phyloP scores from a whole-genome alignment of 2,329 filamentous ascomycete genomes.

The Balansia obtecta region DNA sequence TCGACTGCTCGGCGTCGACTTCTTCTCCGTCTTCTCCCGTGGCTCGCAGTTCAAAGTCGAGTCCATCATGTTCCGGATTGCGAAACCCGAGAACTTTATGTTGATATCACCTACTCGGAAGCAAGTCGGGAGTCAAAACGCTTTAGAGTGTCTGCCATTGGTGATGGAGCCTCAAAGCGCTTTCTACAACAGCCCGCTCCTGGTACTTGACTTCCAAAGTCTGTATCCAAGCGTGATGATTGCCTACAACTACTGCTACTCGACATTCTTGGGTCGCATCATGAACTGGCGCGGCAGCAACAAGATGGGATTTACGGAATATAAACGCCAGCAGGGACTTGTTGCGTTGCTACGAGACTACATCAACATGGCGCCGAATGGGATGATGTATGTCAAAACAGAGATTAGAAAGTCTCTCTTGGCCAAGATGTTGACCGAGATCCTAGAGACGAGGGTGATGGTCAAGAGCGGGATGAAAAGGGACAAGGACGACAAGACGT shows the following conservation, averaged over 20 bases:
- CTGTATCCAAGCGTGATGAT: slow-evolving; percentile 98
- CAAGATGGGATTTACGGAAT: slow-evolving; percentile 92
- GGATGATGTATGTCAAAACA: slow-evolving; percentile 86
- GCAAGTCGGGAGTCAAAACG: slow-evolving; percentile 89
- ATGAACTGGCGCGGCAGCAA: slow-evolving; percentile 78
- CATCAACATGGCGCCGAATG: slow-evolving; percentile 88
- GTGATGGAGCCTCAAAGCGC: slow-evolving; percentile 97
- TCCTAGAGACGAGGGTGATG: slow-evolving; percentile 93
- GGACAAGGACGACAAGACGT: slow-evolving; percentile 73
- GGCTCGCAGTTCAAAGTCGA: slow-evolving; percentile 98
- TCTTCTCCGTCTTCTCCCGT: slow-evolving; percentile 88
- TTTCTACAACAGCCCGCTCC: slow-evolving; percentile 79
- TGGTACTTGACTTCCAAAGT: slow-evolving; percentile 93
- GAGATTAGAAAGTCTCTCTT: slow-evolving; percentile 80
- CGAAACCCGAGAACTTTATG: slow-evolving; percentile 90
- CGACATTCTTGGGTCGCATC: slow-evolving; percentile 82
- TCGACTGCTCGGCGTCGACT: slow-evolving; percentile 83
- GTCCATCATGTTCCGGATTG: slow-evolving; percentile 96
- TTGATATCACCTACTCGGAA: slow-evolving; percentile 81
- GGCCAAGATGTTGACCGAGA: slow-evolving; percentile 93
- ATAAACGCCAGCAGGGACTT: slow-evolving; percentile 62
- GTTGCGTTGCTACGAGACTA: slow-evolving; percentile 69
- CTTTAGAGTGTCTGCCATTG: slow-evolving; percentile 82
- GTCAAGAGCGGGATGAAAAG: slow-evolving; percentile 94
- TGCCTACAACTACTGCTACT: slow-evolving; percentile 98